Evolutionary conservation across 1,139 yeast genomes (phyloP), one percentile per base, ranked within the genome.

Genomic region (Ashbya aceris): DNA sequence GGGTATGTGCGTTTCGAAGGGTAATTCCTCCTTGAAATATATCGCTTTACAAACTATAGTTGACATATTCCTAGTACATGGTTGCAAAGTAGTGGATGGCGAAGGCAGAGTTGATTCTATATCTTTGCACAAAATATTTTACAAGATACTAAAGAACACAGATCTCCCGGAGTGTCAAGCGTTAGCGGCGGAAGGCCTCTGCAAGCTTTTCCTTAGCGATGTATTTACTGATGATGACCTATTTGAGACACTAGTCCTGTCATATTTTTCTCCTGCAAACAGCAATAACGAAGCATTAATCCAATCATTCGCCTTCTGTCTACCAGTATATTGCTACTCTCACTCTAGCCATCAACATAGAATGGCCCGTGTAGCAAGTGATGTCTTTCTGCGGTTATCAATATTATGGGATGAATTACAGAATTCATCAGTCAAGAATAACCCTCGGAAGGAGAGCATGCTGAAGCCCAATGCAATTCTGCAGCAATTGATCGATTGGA

Each of bases 321-420:
- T 91, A 31, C 97, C 97, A 0, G 95, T 85, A 1, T 87, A 85
- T 58, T 82, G 94, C 30, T 84, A 77, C 57, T 83, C 96, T 33
- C 89, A 83, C 50, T 66, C 72, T 1, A 69, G 68, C 26, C 95
- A 87, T 60, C 96, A 87, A 60, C 70, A 71, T 39, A 70, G 80
- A 47, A 66, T 89, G 56, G 74, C 81, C 6, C 66, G 75, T 17
- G 71, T 82, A 12, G 78, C 79, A 14, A 79, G 82, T 2, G 93
- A 83, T 58, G 76, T 84, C 7, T 62, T 86, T 35, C 68, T 70
- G 43, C 69, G 93, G 50, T 62, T 83, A 37, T 53, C 60, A 33
- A 51, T 56, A 34, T 39, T 56, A n/a, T 59, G 64, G 64, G 56
- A 54, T 35, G 63, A 60, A 17, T 53, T 66, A 26, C 62, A 60